Evolutionary conservation across 139 green algal genomes (phyloP).

Genomic region (Parachlorella kessleri): DNA sequence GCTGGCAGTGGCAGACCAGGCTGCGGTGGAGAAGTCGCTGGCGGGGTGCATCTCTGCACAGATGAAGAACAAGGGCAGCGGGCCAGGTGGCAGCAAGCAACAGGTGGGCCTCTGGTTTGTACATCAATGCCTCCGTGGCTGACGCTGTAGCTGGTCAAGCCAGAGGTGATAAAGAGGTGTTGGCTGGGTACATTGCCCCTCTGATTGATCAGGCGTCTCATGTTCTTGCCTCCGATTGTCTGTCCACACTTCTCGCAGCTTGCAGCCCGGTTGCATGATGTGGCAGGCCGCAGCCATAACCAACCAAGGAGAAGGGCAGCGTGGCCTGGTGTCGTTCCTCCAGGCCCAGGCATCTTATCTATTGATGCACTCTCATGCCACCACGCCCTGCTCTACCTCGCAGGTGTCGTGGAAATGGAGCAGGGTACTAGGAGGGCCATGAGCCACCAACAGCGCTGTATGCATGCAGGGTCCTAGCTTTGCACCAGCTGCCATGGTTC

Average conservation of each 20-base stretch:
- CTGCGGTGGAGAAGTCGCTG: constrained; percentile 31
- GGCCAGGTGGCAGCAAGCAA: neutral
- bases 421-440: neutral
- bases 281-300: neutral
- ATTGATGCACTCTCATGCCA: too few relatives aligned
- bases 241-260: neutral
- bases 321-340: neutral
- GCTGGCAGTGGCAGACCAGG: constrained; percentile 38
- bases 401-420: too few relatives aligned
- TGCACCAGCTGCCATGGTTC: constrained; percentile 1
- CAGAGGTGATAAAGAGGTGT: neutral
- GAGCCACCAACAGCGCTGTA: too few relatives aligned
- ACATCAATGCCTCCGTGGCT: too few relatives aligned
- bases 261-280: too few relatives aligned
- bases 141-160: neutral
- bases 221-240: neutral
- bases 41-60: neutral
- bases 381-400: too few relatives aligned
- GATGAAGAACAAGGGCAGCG: neutral
- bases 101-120: neutral
- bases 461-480: too few relatives aligned
- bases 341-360: too few relatives aligned
- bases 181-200: neutral
- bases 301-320: neutral
- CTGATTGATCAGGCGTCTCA: neutral